phyloP scores from a whole-genome alignment of 192 early-diverging fungal genomes.

The Coemansia sp. region DNA sequence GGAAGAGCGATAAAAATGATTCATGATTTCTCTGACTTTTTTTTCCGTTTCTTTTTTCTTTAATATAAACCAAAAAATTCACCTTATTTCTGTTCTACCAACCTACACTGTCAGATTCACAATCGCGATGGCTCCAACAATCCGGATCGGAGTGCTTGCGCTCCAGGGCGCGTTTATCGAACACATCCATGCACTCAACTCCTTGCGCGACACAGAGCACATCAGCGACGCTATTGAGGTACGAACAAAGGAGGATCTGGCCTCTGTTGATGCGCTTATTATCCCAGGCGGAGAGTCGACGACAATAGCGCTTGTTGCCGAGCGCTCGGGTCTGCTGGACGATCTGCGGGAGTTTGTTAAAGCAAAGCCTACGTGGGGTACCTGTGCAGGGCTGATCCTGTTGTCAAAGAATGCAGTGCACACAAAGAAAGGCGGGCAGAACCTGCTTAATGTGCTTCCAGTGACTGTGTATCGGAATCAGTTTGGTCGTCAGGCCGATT shows the following conservation, averaged over 20 bases:
- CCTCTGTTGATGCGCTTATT: constrained; percentile 80
- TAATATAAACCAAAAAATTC: not conserved
- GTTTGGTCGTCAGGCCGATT: constrained; percentile 92
- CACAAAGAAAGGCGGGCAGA: constrained; percentile 85
- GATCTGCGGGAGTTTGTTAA: constrained; percentile 77
- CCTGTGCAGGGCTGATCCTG: constrained; percentile 96
- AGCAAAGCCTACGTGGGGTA: constrained; percentile 84
- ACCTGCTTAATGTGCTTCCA: constrained; percentile 77
- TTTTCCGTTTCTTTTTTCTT: constrained; percentile 1
- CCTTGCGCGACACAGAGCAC: constrained; percentile 61
- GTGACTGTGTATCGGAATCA: constrained; percentile 90
- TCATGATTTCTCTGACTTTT: not conserved
- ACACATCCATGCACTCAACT: constrained; percentile 81
- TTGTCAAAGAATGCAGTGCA: constrained; percentile 73
- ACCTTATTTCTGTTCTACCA: not conserved
- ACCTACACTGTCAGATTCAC: not conserved
- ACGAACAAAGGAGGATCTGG: constrained; percentile 71
- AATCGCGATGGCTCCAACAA: constrained; percentile 25
- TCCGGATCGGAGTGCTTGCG: constrained; percentile 60
- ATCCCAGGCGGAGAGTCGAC: constrained; percentile 97
- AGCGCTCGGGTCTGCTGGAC: constrained; percentile 79
- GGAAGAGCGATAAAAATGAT: not conserved
- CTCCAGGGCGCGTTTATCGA: constrained; percentile 96
- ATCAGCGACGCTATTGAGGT: constrained; percentile 54
- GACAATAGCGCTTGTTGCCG: constrained; percentile 90